Percentiles rank a stretch among this genome's conserved stretches.
Evolutionary conservation across 352 stramenopile species (phyloP).

Genomic region (Pythium dissotocum): DNA sequence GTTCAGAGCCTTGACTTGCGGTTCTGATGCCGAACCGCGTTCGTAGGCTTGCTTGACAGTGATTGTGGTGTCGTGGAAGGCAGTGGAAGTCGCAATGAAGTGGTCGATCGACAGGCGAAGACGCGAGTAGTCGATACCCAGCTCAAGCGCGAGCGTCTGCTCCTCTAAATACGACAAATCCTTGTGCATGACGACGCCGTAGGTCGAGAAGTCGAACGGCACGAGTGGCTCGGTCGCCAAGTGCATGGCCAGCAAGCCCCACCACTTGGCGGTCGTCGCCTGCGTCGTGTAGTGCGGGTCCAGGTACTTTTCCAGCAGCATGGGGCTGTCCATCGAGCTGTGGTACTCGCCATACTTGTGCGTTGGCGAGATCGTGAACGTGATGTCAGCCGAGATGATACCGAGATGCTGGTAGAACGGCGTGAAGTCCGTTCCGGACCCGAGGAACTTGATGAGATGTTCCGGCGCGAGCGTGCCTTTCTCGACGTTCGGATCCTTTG

Average conservation of each 20-base stretch:
- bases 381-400: slow-evolving; percentile 76
- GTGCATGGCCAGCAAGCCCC: slow-evolving; percentile 37
- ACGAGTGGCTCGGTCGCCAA: slow-evolving; percentile 29
- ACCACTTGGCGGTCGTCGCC: slow-evolving; percentile 32
- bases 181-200: slow-evolving; percentile 30
- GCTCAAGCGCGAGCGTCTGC: slow-evolving; percentile 22
- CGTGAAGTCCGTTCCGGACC: slow-evolving; percentile 75
- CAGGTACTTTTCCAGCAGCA: slow-evolving; percentile 41
- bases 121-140: slow-evolving; percentile 33
- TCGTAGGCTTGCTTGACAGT: slow-evolving; percentile 24
- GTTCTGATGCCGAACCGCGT: background rate
- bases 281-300: slow-evolving; percentile 46
- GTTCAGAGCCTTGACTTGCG: slow-evolving; percentile 31
- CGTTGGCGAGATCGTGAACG: slow-evolving; percentile 34
- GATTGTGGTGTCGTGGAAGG: slow-evolving; percentile 33
- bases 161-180: slow-evolving; percentile 31
- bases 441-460: slow-evolving; percentile 58
- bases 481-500: slow-evolving; percentile 37
- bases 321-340: slow-evolving; percentile 68
- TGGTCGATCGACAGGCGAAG: slow-evolving; percentile 42
- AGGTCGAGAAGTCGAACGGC: slow-evolving; percentile 23
- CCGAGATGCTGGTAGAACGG: slow-evolving; percentile 86
- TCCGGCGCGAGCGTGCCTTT: slow-evolving; percentile 39
- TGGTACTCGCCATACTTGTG: slow-evolving; percentile 72
- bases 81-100: slow-evolving; percentile 34